phyloP scores from a whole-genome alignment of 2,329 filamentous ascomycete species.

The Microthyrium microscopicum region DNA sequence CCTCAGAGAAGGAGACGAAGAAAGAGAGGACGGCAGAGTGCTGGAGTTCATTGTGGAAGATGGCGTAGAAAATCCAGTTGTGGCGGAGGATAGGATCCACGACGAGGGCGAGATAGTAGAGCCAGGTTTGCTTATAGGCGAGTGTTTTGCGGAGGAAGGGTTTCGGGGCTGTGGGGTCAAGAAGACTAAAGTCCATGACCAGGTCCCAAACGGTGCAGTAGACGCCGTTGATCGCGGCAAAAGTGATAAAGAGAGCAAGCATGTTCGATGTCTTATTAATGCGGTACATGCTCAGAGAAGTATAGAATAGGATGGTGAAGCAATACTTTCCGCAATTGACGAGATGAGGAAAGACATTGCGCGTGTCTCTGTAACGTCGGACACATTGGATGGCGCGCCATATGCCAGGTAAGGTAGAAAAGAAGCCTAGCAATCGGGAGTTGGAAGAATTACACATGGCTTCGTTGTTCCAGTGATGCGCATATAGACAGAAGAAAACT shows the following conservation, averaged over 20 bases:
- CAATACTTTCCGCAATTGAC: slow-evolving; percentile 85
- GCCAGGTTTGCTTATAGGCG: slow-evolving; percentile 61
- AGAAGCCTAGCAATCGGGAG: slow-evolving; percentile 72
- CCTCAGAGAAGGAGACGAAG: slow-evolving; percentile 58
- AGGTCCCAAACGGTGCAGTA: slow-evolving; percentile 89
- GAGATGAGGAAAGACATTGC: slow-evolving; percentile 78
- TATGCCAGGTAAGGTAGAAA: slow-evolving; percentile 66
- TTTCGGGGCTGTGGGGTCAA: slow-evolving; percentile 7
- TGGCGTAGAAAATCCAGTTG: slow-evolving; percentile 85
- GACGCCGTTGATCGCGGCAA: slow-evolving; percentile 64
- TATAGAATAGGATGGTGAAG: slow-evolving; percentile 65
- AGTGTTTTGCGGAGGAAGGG: slow-evolving; percentile 56
- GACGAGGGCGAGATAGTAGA: slow-evolving; percentile 75
- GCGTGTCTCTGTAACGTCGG: slow-evolving; percentile 73
- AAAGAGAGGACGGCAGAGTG: slow-evolving; percentile 76
- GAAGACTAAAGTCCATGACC: slow-evolving; percentile 64
- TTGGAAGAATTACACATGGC: slow-evolving; percentile 69
- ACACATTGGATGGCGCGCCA: slow-evolving; percentile 87
- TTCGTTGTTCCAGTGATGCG: slow-evolving; percentile 57
- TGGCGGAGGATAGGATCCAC: slow-evolving; percentile 76
- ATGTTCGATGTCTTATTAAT: slow-evolving; percentile 44
- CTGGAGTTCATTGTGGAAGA: slow-evolving; percentile 63
- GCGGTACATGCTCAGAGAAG: slow-evolving; percentile 68
- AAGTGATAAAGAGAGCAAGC: slow-evolving; percentile 57
- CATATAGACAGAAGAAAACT: slow-evolving; percentile 88